These are phyloP conservation scores for Hypoxylon fragiforme DNA, from an alignment of 495 filamentous ascomycete species.

Conservation along the genomic window DNA sequence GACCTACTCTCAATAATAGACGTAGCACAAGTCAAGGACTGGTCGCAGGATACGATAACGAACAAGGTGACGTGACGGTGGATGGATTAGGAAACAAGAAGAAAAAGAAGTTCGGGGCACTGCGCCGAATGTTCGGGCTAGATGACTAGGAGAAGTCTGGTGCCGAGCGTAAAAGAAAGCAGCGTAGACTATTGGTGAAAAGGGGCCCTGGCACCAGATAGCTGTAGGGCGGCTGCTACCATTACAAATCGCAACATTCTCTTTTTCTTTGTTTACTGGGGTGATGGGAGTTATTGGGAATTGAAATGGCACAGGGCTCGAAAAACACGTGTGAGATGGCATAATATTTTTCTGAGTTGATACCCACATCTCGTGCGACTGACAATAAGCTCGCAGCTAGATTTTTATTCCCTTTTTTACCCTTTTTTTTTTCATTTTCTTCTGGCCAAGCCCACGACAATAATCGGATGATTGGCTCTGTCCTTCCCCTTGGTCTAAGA, in stretches of 20 bases:
- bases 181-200: slow-evolving; percentile 32
- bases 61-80: slow-evolving; percentile 30
- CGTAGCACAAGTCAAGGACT: slow-evolving; percentile 30
- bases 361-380: slow-evolving; percentile 24
- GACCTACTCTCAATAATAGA: slow-evolving; percentile 12
- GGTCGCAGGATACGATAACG: slow-evolving; percentile 8
- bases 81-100: slow-evolving; percentile 48
- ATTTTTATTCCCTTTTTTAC: slow-evolving; percentile 7
- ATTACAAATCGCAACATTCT: slow-evolving; percentile 13
- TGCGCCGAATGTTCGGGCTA: slow-evolving; percentile 61
- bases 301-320: slow-evolving; percentile 10
- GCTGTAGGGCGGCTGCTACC: slow-evolving; percentile 17
- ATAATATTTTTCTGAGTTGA: slow-evolving; percentile 26
- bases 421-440: background rate
- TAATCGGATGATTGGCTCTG: slow-evolving; percentile 22
- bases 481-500: slow-evolving; percentile 4
- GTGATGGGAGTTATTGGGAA: slow-evolving; percentile 23
- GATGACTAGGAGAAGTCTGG: slow-evolving; percentile 45
- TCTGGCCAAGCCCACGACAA: slow-evolving; percentile 12
- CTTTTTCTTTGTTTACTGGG: slow-evolving; percentile 21
- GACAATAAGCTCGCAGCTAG: slow-evolving; percentile 28
- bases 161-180: slow-evolving; percentile 11
- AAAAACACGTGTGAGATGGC: slow-evolving; percentile 14
- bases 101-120: slow-evolving; percentile 62
- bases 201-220: slow-evolving; percentile 13